phyloP scores from a whole-genome alignment of 129 eudicot genomes.

The Mikania micrantha region DNA sequence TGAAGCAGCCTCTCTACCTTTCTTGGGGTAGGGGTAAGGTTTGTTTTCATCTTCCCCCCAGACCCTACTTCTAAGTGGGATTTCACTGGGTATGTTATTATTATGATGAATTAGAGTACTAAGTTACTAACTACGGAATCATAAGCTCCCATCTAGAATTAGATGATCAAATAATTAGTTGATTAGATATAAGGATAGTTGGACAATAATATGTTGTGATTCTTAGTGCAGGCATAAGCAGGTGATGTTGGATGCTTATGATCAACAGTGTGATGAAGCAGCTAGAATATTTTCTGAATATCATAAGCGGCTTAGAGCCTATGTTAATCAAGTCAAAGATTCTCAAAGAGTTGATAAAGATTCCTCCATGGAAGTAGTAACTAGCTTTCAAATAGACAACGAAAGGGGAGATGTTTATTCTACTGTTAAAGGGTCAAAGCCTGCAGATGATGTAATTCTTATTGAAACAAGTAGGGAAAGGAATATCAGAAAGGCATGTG shows the following conservation, averaged over 20 bases:
- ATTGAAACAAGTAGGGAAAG: constrained; percentile 77
- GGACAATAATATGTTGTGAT: neutral
- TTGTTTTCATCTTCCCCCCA: too few relatives aligned
- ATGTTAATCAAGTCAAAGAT: constrained; percentile 82
- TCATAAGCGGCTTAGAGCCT: constrained; percentile 72
- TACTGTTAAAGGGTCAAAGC: constrained; percentile 70
- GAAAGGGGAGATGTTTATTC: constrained; percentile 71
- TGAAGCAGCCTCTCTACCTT: too few relatives aligned
- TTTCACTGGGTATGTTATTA: too few relatives aligned
- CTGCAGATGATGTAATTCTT: constrained; percentile 66
- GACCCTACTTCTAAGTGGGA: too few relatives aligned
- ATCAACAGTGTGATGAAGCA: constrained; percentile 96
- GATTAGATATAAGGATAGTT: neutral
- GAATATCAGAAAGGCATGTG: constrained; percentile 79
- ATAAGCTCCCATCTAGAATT: too few relatives aligned
- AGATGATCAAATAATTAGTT: neutral
- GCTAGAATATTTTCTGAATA: constrained; percentile 89
- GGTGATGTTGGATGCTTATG: constrained; percentile 90
- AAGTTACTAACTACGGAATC: too few relatives aligned
- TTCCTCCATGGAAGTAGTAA: constrained; percentile 42
- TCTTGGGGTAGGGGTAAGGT: too few relatives aligned
- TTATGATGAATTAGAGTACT: too few relatives aligned
- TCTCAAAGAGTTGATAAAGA: constrained; percentile 51
- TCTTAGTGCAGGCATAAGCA: constrained; percentile 79
- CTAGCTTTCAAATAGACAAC: constrained; percentile 38